Evolutionary conservation across 371 early-diverging fungal species (phyloP).

Genomic region (Haplosporangium sp.): DNA sequence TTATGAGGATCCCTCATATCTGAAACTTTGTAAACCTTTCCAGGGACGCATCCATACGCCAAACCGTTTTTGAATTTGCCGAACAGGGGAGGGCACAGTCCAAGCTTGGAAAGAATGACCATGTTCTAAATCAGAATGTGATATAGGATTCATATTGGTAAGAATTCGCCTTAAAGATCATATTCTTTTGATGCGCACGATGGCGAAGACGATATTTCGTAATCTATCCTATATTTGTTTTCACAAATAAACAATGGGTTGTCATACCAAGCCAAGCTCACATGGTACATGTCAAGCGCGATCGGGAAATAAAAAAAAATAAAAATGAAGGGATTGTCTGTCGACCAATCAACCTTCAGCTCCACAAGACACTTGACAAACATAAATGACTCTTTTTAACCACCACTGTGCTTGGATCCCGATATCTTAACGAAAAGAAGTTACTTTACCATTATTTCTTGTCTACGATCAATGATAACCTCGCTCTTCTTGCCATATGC

Average conservation of each 20-base stretch:
- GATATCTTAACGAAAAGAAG: background rate
- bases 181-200: background rate
- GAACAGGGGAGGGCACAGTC: slow-evolving; percentile 85
- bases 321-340: background rate
- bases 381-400: background rate
- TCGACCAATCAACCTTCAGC: background rate
- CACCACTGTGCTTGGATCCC: background rate
- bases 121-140: slow-evolving; percentile 72
- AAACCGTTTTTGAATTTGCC: slow-evolving; percentile 91
- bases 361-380: background rate
- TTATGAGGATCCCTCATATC: slow-evolving; percentile 81
- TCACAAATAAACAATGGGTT: background rate
- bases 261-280: slow-evolving; percentile 1
- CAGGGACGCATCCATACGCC: slow-evolving; percentile 91
- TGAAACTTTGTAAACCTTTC: slow-evolving; percentile 72
- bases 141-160: background rate
- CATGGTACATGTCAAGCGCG: background rate
- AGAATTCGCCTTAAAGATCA: background rate
- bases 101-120: slow-evolving; percentile 75
- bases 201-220: background rate
- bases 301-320: slow-evolving; percentile 1
- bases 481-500: slow-evolving; percentile 91
- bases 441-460: slow-evolving; percentile 86
- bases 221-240: background rate
- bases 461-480: slow-evolving; percentile 88